Evolutionary conservation across 495 filamentous ascomycete species (phyloP), one percentile per base, ranked within the genome.

Genomic region (Neurospora sublineolata): DNA sequence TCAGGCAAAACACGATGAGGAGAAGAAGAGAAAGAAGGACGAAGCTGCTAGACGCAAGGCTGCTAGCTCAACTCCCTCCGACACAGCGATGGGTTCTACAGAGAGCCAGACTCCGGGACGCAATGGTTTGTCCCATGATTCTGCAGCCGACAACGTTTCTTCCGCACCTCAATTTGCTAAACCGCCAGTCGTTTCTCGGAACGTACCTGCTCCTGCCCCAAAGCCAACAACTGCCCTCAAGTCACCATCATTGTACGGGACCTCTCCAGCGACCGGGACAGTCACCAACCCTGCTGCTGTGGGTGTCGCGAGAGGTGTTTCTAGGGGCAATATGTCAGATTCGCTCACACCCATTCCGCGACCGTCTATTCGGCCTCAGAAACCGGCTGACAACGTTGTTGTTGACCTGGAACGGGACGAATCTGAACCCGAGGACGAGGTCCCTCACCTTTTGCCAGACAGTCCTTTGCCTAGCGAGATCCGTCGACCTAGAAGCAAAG

Each of bases 1-100:
- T 18, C 80, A 82, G 67, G 60, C 69, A 7, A 67, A 69, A 39
- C 77, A 81, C 70, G 72, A 75, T 39, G 68, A 30, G 5, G 70
- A 70, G 2, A 76, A 68, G 46, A 71, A 74, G 70, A 72, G 72
- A 69, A 80, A 78, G 64, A 75, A 52, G 9, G 74, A 68, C 16
- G 37, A 67, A 36, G 41, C 41, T 67, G 69, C 69, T 33, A 70
- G 41, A 67, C 30, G 30, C 41, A 58, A 44, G 23, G 41, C 20
- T 33, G 42, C 20, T 14, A 58, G 41, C 42, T 37, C 42, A 67
- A 33, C 68, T 33, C 30, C 41, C 11, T 23, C 69, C 23, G 68
- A 58, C 11, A 23, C 20, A 11, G 10, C 18, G 7, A 27, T 12
- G 30, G 58, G 42, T 18, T 36, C 70, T 1, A 20, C 30, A 5